Evolutionary conservation across 2,329 filamentous ascomycete species (phyloP), one percentile per base, ranked within the genome.

Genomic region (Hypoxylon sp.): DNA sequence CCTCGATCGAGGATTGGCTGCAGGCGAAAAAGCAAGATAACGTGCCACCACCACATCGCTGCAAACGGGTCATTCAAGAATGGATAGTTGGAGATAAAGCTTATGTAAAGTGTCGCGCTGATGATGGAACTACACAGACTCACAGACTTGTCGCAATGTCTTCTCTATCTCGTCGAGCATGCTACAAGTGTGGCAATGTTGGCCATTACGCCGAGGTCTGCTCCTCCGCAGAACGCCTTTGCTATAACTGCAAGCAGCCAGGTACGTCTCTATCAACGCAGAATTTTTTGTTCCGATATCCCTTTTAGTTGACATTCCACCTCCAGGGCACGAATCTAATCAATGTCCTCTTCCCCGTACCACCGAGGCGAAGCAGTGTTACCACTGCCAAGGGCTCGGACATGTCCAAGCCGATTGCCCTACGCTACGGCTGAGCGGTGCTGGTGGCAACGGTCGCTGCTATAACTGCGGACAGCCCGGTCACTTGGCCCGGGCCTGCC

Each of bases 401-500:
- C 96, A 99, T 80, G 96, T 99, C 77, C 96, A 99, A 86, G 96
- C 96, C 75, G 96, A 99, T 82, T 99, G 96, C 88, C 96, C 96
- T 77, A 98, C 96, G 69, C 89, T 99, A 72, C 93, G 96, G 75
- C 83, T 99, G 80, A 97, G 90, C 81, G 94, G 92, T 73, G 91
- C 91, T 75, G 89, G 90, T 70, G 90, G 91, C 67, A 90, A 91
- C 79, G 93, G 93, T 72, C 93, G 94, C 75, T 99, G 96, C 90
- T 99, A 99, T 84, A 96, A 93, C 83, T 99, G 96, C 81, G 94
- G 93, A 75, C 91, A 97, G 81, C 89, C 91, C 68, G 96, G 96
- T 65, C 96, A 99, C 82, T 86, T 98, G 82, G 94, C 94, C 89
- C 93, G 94, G 76, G 90, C 93, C 78, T 97, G 94, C 87, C 91